phyloP scores from a whole-genome alignment of 306 rosid genomes.

The Hylodesmum podocarpum region DNA sequence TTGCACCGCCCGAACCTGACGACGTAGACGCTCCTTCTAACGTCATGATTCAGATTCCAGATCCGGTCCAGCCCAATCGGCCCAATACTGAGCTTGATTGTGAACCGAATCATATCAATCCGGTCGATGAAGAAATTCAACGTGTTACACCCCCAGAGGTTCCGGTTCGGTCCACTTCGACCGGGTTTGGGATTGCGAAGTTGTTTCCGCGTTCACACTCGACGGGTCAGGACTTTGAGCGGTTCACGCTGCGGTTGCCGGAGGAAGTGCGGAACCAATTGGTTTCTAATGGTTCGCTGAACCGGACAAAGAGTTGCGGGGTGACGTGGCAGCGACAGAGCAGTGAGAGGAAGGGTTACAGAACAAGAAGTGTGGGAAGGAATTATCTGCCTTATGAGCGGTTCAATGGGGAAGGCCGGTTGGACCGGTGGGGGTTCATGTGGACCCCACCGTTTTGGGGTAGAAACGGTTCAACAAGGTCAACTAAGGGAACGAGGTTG shows the following conservation, averaged over 20 bases:
- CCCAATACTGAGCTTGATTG: neutral
- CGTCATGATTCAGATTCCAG: neutral
- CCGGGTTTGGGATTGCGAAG: constrained; percentile 30
- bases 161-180: constrained; percentile 34
- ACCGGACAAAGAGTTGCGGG: constrained; percentile 46
- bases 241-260: constrained; percentile 67
- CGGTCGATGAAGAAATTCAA: neutral
- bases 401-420: constrained; percentile 14
- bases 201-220: constrained; percentile 51
- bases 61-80: neutral
- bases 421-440: constrained; percentile 40
- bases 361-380: constrained; percentile 42
- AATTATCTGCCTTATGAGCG: constrained; percentile 12
- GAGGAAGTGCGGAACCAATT: constrained; percentile 58
- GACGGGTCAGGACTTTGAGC: constrained; percentile 52
- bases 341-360: constrained; percentile 47
- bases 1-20: constrained; percentile 52
- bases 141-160: too few relatives aligned
- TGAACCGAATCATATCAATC: neutral
- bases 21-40: constrained; percentile 33
- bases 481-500: neutral
- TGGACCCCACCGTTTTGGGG: constrained; percentile 40
- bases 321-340: constrained; percentile 42
- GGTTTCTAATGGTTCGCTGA: too few relatives aligned
- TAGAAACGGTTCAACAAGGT: constrained; percentile 27